Evolutionary conservation across 2,329 filamentous ascomycete species (phyloP).

Genomic region (Ophiostoma himal-ulmi): DNA sequence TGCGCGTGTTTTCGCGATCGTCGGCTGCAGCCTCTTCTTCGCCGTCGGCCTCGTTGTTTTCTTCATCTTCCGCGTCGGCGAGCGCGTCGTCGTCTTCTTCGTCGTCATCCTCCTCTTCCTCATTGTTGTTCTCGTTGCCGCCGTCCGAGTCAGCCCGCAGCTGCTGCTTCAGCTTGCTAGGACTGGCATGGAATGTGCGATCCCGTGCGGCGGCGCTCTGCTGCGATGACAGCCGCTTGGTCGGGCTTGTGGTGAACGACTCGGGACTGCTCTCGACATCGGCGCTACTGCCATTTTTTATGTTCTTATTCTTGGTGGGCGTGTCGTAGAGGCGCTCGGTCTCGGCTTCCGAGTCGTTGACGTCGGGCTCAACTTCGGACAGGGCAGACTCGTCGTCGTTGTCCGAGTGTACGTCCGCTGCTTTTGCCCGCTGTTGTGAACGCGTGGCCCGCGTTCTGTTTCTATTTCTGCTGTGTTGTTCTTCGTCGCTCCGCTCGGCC

Average conservation of each 20-base stretch:
- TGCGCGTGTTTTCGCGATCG: conserved; percentile 16
- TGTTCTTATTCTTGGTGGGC: conserved; percentile 53
- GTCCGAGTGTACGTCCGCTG: conserved; percentile 22
- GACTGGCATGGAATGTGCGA: conserved; percentile 42
- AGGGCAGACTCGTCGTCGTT: conserved; percentile 41
- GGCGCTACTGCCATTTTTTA: conserved; percentile 27
- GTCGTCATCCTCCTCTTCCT: conserved; percentile 30
- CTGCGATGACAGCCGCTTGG: conserved; percentile 17
- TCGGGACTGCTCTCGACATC: conserved; percentile 47
- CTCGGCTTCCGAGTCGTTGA: conserved; percentile 76
- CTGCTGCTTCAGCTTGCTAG: conserved; percentile 66
- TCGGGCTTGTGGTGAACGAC: conserved; percentile 43
- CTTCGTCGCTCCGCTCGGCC: conserved; percentile 4
- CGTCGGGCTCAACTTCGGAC: conserved; percentile 45
- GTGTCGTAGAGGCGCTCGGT: conserved; percentile 89
- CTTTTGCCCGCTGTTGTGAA: conserved; percentile 15
- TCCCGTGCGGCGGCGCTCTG: conserved; percentile 19
- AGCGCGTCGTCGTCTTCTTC: conserved; percentile 32
- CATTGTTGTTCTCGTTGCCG: conserved; percentile 15
- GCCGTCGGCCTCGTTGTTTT: conserved; percentile 34
- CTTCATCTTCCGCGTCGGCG: conserved; percentile 35
- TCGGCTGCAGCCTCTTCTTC: conserved; percentile 24
- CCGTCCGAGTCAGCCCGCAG: conserved; percentile 38
- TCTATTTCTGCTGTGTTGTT: not conserved
- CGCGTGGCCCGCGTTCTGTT: conserved; percentile 5